Evolutionary conservation across 2,329 filamentous ascomycete species (phyloP), one percentile per base, ranked within the genome.

Genomic region (Fusarium scirpi): DNA sequence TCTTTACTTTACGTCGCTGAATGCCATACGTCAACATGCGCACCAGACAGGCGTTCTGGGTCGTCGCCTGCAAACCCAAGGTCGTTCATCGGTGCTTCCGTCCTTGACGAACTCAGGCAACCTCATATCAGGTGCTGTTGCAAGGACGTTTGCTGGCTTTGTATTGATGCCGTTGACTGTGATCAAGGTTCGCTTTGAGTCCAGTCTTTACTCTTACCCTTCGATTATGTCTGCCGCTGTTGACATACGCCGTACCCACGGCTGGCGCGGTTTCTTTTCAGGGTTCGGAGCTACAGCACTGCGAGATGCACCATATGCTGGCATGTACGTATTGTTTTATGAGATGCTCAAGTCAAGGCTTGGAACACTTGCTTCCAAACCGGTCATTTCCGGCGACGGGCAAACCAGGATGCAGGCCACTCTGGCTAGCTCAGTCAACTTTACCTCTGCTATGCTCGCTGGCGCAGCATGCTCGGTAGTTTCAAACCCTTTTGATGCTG

Each of bases 131-230:
- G 96, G 96, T 12, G 94, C 94, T 9, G 85, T 90, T 20, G 94
- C 96, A 25, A 88, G 96, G 56, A 94, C 94, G 2, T 90, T 92
- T 55, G 95, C 95, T 0, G 96, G 96, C 40, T 92, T 98, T 76
- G 83, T 97, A 47, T 89, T 98, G 82, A 98, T 98, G 93, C 96
- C 96, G 3, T 89, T 98, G 65, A 99, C 96, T 2, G 91, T 99
- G 46, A 91, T 99, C 76, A 99, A 99, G 78, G 96, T 98, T 45
- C 92, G 96, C 46, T 98, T 97, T 78, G 96, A 99, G 80, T 95
- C 92, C 27, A 94, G 87, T 67, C 84, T 95, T 45, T 99, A 98
- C 82, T 83, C 89, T 5, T 98, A 98, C 82, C 86, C 87, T 25
- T 95, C 93, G 2, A 84, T 98, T 25, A 81, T 87, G 43, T 85